Conservation (phyloP, 257 asterid species). For the Handroanthus guayacan region DNA sequence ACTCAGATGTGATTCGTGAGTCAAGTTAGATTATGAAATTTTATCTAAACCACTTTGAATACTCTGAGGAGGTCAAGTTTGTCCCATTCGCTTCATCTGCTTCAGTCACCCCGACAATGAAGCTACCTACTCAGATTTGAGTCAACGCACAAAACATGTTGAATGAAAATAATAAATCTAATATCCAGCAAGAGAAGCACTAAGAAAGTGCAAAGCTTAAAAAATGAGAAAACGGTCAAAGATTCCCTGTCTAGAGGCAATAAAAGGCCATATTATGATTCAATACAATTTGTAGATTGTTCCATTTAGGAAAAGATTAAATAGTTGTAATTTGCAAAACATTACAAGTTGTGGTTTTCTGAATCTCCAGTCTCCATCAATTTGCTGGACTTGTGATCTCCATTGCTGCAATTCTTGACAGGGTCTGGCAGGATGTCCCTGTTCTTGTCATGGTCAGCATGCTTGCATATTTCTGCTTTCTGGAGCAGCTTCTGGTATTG, state of each 20-base stretch:
- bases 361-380: slow-evolving; percentile 2
- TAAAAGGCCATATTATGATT: neutral
- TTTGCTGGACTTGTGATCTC: slow-evolving; percentile 10
- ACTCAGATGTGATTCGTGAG: neutral
- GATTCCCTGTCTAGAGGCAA: neutral
- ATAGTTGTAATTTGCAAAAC: neutral
- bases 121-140: neutral
- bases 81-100: neutral
- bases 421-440: slow-evolving; percentile 97
- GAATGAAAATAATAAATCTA: no score
- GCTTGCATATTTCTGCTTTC: slow-evolving; percentile 96
- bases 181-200: no score
- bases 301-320: neutral
- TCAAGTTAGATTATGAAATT: no score
- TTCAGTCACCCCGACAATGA: neutral
- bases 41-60: neutral
- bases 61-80: neutral
- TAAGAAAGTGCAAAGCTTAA: no score
- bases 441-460: slow-evolving; percentile 97
- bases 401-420: slow-evolving; percentile 40
- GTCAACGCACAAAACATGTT: neutral
- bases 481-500: slow-evolving; percentile 97
- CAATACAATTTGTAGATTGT: neutral
- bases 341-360: neutral
- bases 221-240: neutral